Conservation (phyloP, 306 rosid genomes). For the Prunus kanzakura region DNA sequence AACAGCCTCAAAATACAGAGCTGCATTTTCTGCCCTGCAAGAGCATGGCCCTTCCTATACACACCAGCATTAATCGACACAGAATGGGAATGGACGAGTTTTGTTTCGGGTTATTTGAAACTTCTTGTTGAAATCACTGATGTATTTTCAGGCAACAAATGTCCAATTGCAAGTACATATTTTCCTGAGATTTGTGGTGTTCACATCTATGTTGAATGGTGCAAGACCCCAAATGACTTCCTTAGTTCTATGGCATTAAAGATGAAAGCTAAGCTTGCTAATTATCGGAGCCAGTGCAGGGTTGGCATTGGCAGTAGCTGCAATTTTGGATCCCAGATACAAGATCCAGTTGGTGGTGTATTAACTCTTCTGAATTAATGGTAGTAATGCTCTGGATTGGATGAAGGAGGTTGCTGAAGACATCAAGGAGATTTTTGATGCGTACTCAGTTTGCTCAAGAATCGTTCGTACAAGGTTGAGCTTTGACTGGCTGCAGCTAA, state of each 20-base stretch:
- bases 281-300: slow-evolving; percentile 90
- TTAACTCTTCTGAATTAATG: slow-evolving; percentile 83
- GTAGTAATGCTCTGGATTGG: slow-evolving; percentile 80
- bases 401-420: not conserved
- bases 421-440: no score
- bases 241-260: slow-evolving; percentile 55
- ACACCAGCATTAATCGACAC: slow-evolving; percentile 48
- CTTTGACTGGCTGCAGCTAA: slow-evolving; percentile 74
- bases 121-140: slow-evolving; percentile 72
- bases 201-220: slow-evolving; percentile 84
- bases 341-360: slow-evolving; percentile 90
- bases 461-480: slow-evolving; percentile 82
- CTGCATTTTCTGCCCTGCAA: no score
- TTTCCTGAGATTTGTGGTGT: slow-evolving; percentile 89
- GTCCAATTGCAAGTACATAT: slow-evolving; percentile 70
- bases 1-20: slow-evolving; percentile 35
- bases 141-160: slow-evolving; percentile 57
- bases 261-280: slow-evolving; percentile 79
- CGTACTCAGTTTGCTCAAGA: slow-evolving; percentile 36
- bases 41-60: slow-evolving; percentile 61
- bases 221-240: slow-evolving; percentile 70
- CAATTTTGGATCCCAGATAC: slow-evolving; percentile 85
- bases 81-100: slow-evolving; percentile 77
- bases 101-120: slow-evolving; percentile 61
- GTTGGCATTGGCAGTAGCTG: slow-evolving; percentile 78